Conservation (phyloP, 2,329 filamentous ascomycete species). For the Aspergillus fructus region DNA sequence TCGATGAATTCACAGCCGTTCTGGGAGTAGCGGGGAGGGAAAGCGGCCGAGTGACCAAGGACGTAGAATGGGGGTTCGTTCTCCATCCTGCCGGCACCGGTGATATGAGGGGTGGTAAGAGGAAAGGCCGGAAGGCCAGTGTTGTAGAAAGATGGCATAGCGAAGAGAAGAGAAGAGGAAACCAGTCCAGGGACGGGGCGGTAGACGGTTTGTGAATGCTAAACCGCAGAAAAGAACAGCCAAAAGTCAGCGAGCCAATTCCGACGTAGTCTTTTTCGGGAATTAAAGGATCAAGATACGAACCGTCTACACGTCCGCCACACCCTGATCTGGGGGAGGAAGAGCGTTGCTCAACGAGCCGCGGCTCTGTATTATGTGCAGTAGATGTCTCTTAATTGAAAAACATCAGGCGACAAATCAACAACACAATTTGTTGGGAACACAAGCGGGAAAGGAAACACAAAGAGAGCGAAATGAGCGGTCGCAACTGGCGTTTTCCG, state of each 20-base stretch:
- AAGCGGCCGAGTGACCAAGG: constrained; percentile 35
- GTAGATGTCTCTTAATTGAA: constrained; percentile 37
- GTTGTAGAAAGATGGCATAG: constrained; percentile 46
- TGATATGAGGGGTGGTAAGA: constrained; percentile 43
- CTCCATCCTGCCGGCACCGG: constrained; percentile 37
- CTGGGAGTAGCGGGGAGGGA: constrained; percentile 44
- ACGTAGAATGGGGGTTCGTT: constrained; percentile 41
- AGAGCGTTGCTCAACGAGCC: constrained; percentile 43
- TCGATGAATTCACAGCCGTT: constrained; percentile 47
- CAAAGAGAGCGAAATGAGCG: constrained; percentile 28
- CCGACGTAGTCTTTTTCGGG: constrained; percentile 5
- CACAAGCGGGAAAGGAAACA: constrained; percentile 13
- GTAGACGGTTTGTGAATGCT: constrained; percentile 34
- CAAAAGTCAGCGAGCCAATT: constrained; percentile 22
- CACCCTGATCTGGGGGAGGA: constrained; percentile 38
- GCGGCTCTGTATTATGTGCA: constrained; percentile 34
- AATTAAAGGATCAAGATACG: constrained; percentile 22
- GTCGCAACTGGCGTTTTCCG: constrained; percentile 19
- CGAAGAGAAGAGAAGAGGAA: constrained; percentile 16
- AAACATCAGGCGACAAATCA: constrained; percentile 38
- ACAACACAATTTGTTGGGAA: constrained; percentile 17
- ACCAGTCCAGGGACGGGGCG: constrained; percentile 37
- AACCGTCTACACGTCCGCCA: constrained; percentile 45
- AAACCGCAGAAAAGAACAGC: constrained; percentile 7
- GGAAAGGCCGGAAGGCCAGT: constrained; percentile 42